Base-by-base conservation (phyloP, 345 rosid genomes). In the Kernera saxatilis region DNA sequence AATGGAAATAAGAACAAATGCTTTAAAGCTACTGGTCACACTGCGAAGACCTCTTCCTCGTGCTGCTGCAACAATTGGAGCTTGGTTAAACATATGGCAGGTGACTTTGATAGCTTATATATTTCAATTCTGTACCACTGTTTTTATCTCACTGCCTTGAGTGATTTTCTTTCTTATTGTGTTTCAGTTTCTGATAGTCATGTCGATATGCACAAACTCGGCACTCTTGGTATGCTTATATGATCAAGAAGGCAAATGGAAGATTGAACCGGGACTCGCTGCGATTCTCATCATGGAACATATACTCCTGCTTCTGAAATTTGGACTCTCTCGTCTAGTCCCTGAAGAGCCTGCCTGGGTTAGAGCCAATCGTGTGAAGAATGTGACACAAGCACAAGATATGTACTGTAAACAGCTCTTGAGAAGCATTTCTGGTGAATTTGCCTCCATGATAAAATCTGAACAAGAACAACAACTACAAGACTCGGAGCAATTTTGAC, bases 311-410 rank as follows among this genome's bases (percentile, higher is more conserved):
- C 82, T 91, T 60, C 76, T 93, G 36, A 93, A 93, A 82, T 93
- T 90, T 9, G 92, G 87, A 6, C 82, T 88, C 45, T 91, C 97
- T 37, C 86, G 84, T 69, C 83, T 93, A 33, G 85, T 93, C 62
- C 97, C 96, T 9, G 97, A 88, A 84, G 97, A 93, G 79, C 97
- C 98, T 18, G 97, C 96, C 55, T 93, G 98, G 96, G 96, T 88
- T 40, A 84, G 85, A 83, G 93, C 97, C 3, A 86, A 77, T 36
- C 79, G 92, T 32, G 83, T 80, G 75, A 86, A 80, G 75, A 86
- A 88, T 60, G 88, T 78, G 19, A 81, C 91, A 8, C 89, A 88
- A 70, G 98, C 88, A 9, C 96, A 88, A 54, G 80, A 86, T 50
- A 69, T 85, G 71, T 90, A 84, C 77, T 85, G 92, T 56, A 93